phyloP scores from a whole-genome alignment of 2,329 filamentous ascomycete genomes.

The Neofusicoccum cordaticola region DNA sequence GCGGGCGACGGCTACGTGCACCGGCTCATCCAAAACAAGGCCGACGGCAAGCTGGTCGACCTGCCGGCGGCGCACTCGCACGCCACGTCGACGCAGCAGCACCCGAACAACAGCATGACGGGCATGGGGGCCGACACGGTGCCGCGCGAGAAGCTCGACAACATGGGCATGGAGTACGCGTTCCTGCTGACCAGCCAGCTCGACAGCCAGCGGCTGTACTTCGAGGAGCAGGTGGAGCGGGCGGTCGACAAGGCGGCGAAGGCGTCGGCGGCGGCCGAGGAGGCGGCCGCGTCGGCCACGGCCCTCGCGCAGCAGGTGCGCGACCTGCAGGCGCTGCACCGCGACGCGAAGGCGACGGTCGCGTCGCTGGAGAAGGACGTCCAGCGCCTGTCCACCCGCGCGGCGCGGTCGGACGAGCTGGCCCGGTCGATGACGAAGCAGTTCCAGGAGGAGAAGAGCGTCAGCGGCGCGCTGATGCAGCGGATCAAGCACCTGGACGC shows the following conservation, averaged over 20 bases:
- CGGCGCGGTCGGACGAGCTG: slow-evolving; percentile 69
- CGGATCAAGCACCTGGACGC: slow-evolving; percentile 69
- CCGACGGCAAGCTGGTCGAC: slow-evolving; percentile 88
- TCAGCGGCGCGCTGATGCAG: slow-evolving; percentile 76
- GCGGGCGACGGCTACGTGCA: slow-evolving; percentile 95
- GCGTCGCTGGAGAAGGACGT: slow-evolving; percentile 70
- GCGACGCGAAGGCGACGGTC: slow-evolving; percentile 54
- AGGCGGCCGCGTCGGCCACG: slow-evolving; percentile 49
- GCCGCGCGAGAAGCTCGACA: slow-evolving; percentile 68
- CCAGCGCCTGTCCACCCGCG: slow-evolving; percentile 53
- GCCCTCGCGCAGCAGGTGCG: slow-evolving; percentile 51
- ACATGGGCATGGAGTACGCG: slow-evolving; percentile 89
- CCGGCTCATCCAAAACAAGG: slow-evolving; percentile 88
- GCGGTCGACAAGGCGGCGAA: slow-evolving; percentile 84
- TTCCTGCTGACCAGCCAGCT: slow-evolving; percentile 90
- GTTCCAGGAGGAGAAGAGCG: slow-evolving; percentile 80
- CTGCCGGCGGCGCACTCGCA: slow-evolving; percentile 58
- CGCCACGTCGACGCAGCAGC: slow-evolving; percentile 19
- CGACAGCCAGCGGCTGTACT: slow-evolving; percentile 89
- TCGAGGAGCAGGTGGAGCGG: slow-evolving; percentile 86
- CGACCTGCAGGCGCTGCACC: slow-evolving; percentile 54
- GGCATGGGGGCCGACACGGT: slow-evolving; percentile 60
- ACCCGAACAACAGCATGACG: slow-evolving; percentile 38
- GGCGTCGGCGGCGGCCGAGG: slow-evolving; percentile 66
- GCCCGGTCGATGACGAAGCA: slow-evolving; percentile 72